Base-by-base conservation (phyloP, 768 basidiomycete genomes). In the Boletus insuetus region DNA sequence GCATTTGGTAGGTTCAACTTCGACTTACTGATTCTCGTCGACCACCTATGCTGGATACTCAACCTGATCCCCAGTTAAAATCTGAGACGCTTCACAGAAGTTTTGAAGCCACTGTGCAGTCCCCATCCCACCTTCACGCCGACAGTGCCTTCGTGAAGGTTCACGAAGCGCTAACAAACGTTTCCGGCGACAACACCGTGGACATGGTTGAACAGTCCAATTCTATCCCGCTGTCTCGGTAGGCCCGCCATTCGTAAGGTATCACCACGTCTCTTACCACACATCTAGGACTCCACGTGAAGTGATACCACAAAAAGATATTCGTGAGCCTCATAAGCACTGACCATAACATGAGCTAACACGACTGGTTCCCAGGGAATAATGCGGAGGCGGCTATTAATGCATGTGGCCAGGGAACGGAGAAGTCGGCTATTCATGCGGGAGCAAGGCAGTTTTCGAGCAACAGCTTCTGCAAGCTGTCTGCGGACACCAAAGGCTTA, bases 231-330 rank as follows among this genome's bases (percentile, higher is more conserved):
- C 37, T 49, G 13, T 12, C 49, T 19, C 5, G 50, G 53, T 47
- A 50, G 10, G 42, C n/a, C 39, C 29, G 16, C 17, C 22, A 8
- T 1, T 26, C 3, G 6, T 31, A 35, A 40, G 17, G 19, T 29
- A 20, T 26, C 26, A 8, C 26, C 9, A 8, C 26, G 12, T 32
- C 16, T 48, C 24, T 53, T 51, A 45, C 45, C 31, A 32, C 13
- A 24, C 32, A n/a, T 44, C 22, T 14, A 53, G 61, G 24, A 40
- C 12, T 26, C 8, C 26, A 26, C 26, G 26, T 26, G 26, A 26
- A 13, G 66, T 73, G 14, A 76, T 76, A 6, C 74, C 77, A 1
- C 63, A 69, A 19, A 67, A 56, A 45, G 63, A 69, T 49, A 77
- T 78, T 43, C 59, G 75, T 53, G 44, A 53, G 51, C 16, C 4